Percentiles rank a stretch among this genome's conserved stretches.
These are phyloP conservation scores for Davidsoniella australis DNA, from an alignment of 2,329 filamentous ascomycete species.

Conservation along the genomic window DNA sequence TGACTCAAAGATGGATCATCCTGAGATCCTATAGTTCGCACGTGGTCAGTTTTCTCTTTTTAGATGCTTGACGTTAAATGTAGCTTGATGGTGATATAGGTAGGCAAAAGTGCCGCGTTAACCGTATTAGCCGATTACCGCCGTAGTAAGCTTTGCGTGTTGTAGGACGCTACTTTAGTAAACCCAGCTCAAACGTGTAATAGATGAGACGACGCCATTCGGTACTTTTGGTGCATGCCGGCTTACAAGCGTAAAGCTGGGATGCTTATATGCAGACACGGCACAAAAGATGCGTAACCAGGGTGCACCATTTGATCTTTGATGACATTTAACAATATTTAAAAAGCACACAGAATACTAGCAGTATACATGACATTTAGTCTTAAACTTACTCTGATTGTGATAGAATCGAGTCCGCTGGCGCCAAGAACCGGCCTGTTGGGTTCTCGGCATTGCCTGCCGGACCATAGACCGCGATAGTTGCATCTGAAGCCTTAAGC, in stretches of 20 bases:
- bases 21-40: background rate
- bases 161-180: too few relatives aligned
- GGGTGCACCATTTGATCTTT: too few relatives aligned
- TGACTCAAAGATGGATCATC: constrained; percentile 24
- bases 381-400: background rate
- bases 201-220: too few relatives aligned
- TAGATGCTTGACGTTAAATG: background rate
- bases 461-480: background rate
- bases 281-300: background rate
- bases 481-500: background rate
- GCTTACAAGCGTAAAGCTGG: too few relatives aligned
- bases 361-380: background rate
- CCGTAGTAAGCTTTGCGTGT: too few relatives aligned
- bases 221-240: too few relatives aligned
- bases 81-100: background rate
- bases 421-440: background rate
- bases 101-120: background rate
- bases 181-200: too few relatives aligned
- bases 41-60: background rate
- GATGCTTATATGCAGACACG: too few relatives aligned
- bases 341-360: background rate
- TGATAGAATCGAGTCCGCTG: too few relatives aligned
- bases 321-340: background rate
- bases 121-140: too few relatives aligned
- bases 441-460: background rate